Conservation (phyloP, 345 rosid species). For the Raphanus raphanistrum region DNA sequence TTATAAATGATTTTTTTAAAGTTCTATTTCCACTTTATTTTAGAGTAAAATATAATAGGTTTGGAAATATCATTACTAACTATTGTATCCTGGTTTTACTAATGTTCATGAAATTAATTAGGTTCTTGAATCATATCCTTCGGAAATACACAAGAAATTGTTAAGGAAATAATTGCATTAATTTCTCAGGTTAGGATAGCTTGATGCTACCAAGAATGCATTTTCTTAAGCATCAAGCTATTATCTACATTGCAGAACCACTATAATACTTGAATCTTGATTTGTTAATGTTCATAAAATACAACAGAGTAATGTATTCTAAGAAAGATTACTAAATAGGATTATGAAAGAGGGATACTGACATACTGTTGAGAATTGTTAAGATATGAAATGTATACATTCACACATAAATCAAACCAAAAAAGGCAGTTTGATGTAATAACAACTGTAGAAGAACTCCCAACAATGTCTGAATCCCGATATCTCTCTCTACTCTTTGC, state of each 20-base stretch:
- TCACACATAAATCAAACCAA: constrained; percentile 30
- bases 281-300: too few species aligned
- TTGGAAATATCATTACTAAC: neutral
- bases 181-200: neutral
- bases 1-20: too few species aligned
- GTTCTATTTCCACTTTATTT: too few species aligned
- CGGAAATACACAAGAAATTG: neutral
- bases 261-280: too few species aligned
- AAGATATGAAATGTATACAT: constrained; percentile 31
- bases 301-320: too few species aligned
- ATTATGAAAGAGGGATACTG: neutral
- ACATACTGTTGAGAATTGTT: constrained; percentile 12
- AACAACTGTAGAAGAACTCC: constrained; percentile 36
- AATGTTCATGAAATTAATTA: neutral
- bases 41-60: too few species aligned
- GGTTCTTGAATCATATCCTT: neutral
- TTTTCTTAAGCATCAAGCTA: too few species aligned
- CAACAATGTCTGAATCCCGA: constrained; percentile 37
- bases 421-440: constrained; percentile 32
- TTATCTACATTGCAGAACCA: too few species aligned
- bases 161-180: neutral
- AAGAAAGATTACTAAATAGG: neutral
- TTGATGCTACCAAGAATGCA: neutral
- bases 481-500: constrained; percentile 39
- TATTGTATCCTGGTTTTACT: constrained; percentile 7